Evolutionary conservation across 371 early-diverging fungal species (phyloP).

Genomic region (Batkoa obscura): DNA sequence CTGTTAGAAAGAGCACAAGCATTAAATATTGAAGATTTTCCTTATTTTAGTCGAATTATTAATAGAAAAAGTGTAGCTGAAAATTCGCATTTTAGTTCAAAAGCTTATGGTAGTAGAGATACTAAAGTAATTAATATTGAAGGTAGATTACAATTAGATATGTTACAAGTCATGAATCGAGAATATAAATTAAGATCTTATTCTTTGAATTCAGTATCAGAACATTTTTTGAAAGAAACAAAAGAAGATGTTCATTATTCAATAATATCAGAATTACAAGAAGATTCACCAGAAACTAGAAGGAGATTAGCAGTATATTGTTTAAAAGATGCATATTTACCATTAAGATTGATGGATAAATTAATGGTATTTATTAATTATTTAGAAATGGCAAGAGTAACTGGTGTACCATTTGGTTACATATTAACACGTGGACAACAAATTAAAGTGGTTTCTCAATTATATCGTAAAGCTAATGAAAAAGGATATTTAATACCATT

Average conservation of each 20-base stretch:
- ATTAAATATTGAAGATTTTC: slow-evolving; percentile 55
- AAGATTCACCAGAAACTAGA: slow-evolving; percentile 89
- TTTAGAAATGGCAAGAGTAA: slow-evolving; percentile 98
- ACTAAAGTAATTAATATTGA: slow-evolving; percentile 74
- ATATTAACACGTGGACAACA: slow-evolving; percentile 92
- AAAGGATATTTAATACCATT: slow-evolving; percentile 87
- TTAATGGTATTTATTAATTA: slow-evolving; percentile 96
- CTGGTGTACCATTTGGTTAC: slow-evolving; percentile 94
- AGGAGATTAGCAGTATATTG: slow-evolving; percentile 97
- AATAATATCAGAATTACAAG: slow-evolving; percentile 92
- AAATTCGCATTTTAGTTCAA: slow-evolving; percentile 73
- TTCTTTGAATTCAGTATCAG: slow-evolving; percentile 93
- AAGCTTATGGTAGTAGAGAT: slow-evolving; percentile 86
- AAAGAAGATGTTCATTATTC: slow-evolving; percentile 99
- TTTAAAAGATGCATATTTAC: slow-evolving; percentile 97
- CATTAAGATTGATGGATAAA: slow-evolving; percentile 89
- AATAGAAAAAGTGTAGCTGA: slow-evolving; percentile 45
- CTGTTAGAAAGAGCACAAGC: slow-evolving; percentile 82
- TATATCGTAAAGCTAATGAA: slow-evolving; percentile 77
- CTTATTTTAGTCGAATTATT: slow-evolving; percentile 70
- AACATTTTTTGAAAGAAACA: slow-evolving; percentile 96
- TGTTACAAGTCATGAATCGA: slow-evolving; percentile 89
- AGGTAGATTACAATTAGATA: slow-evolving; percentile 92
- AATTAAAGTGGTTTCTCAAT: slow-evolving; percentile 94
- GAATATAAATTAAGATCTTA: slow-evolving; percentile 97